These are phyloP conservation scores for Striga asiatica DNA, from an alignment of 257 asterid genomes.

Conservation along the genomic window DNA sequence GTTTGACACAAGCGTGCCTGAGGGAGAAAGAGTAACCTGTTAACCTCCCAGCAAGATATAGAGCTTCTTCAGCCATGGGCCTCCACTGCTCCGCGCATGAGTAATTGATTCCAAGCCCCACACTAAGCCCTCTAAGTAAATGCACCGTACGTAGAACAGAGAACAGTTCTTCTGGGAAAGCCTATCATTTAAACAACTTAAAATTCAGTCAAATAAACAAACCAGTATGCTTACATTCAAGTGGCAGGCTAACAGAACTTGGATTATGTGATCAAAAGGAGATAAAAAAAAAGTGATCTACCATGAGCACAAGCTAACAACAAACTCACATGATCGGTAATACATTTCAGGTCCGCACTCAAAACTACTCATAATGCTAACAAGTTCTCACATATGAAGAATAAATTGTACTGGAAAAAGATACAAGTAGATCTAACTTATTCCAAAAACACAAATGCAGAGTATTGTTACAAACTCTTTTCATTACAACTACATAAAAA, in stretches of 20 bases:
- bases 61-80: slow-evolving; percentile 88
- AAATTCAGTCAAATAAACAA: neutral
- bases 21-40: slow-evolving; percentile 33
- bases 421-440: neutral
- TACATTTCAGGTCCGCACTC: neutral
- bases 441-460: neutral
- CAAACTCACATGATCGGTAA: neutral
- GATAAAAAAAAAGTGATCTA: neutral
- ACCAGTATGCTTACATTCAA: neutral
- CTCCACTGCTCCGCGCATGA: slow-evolving; percentile 97
- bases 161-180: slow-evolving; percentile 94
- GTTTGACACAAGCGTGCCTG: too few species aligned
- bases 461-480: neutral
- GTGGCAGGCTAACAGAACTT: neutral
- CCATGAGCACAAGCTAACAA: neutral
- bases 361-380: neutral
- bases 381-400: neutral
- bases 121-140: slow-evolving; percentile 89
- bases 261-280: neutral
- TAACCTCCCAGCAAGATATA: slow-evolving; percentile 61
- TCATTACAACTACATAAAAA: neutral
- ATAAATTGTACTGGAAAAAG: neutral
- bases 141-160: slow-evolving; percentile 94
- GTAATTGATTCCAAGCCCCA: slow-evolving; percentile 86
- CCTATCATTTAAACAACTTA: slow-evolving; percentile 27